Conservation (phyloP, 805 yeast genomes). For the Diddensiella santjacobensis region DNA sequence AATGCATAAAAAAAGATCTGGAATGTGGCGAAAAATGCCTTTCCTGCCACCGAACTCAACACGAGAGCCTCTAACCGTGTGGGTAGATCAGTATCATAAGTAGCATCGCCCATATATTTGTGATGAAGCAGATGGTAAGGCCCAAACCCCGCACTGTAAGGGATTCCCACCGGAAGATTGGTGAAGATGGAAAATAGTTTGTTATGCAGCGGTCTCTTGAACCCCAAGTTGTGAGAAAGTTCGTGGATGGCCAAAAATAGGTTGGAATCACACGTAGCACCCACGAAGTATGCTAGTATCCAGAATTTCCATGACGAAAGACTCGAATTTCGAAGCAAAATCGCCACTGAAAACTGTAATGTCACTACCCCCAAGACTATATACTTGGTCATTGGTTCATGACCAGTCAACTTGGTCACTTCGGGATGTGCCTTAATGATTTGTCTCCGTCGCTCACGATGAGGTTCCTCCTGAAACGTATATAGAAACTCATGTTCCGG, state of each 20-base stretch:
- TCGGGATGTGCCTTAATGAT: constrained; percentile 76
- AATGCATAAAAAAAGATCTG: constrained; percentile 87
- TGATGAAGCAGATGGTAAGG: constrained; percentile 93
- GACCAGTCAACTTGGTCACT: constrained; percentile 75
- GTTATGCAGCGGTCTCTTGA: constrained; percentile 73
- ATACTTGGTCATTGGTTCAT: constrained; percentile 82
- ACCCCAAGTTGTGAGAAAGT: constrained; percentile 77
- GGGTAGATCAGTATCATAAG: constrained; percentile 84
- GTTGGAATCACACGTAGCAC: constrained; percentile 84
- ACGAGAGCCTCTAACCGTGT: constrained; percentile 71
- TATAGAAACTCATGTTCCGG: constrained; percentile 69
- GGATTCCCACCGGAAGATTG: constrained; percentile 84
- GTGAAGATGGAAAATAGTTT: constrained; percentile 72
- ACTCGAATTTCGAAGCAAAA: constrained; percentile 51
- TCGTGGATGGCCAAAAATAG: constrained; percentile 86
- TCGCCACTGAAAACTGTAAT: constrained; percentile 66
- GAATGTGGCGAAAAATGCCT: constrained; percentile 84
- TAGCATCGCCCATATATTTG: constrained; percentile 81
- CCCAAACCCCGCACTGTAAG: constrained; percentile 82
- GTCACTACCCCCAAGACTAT: constrained; percentile 61
- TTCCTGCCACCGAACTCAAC: constrained; percentile 74
- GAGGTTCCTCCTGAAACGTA: constrained; percentile 82
- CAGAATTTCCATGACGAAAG: constrained; percentile 54
- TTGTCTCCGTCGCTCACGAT: constrained; percentile 64
- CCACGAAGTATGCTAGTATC: constrained; percentile 66